Percentiles rank a stretch among this genome's conserved stretches.
phyloP scores from a whole-genome alignment of 345 rosid genomes.

The Populus ilicifolia region DNA sequence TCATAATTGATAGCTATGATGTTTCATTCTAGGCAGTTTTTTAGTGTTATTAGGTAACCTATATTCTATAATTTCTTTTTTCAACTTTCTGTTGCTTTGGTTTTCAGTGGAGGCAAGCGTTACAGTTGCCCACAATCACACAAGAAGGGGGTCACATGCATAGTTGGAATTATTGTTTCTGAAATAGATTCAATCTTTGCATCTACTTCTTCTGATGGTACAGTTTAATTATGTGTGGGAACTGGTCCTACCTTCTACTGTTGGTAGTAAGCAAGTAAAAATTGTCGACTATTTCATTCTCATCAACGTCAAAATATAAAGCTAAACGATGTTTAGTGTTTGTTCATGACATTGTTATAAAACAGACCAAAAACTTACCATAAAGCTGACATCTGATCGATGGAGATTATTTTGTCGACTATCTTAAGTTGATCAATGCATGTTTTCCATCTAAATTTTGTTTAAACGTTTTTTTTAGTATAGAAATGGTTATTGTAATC shows the following conservation, averaged over 20 bases:
- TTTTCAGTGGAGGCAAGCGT: constrained; percentile 67
- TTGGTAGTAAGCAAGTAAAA: constrained; percentile 40
- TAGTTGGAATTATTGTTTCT: constrained; percentile 63
- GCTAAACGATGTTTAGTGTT: background rate
- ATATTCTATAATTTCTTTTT: background rate
- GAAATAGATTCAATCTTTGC: constrained; percentile 59
- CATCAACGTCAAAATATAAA: no score
- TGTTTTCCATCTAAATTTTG: background rate
- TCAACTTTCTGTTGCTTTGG: constrained; percentile 1
- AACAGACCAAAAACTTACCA: background rate
- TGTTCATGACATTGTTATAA: background rate
- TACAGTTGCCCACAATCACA: constrained; percentile 68
- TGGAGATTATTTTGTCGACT: background rate
- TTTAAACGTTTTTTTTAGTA: background rate
- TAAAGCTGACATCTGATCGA: background rate
- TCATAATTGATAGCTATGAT: background rate
- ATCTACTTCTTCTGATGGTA: constrained; percentile 81
- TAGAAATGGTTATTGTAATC: constrained; percentile 4
- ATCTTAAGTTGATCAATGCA: background rate
- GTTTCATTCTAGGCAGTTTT: background rate
- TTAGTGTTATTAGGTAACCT: background rate
- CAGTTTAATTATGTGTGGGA: constrained; percentile 65
- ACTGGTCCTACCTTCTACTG: constrained; percentile 42
- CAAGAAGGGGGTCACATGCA: constrained; percentile 88
- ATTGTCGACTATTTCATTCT: no score